These are phyloP conservation scores for Rhizophora mangle DNA, from an alignment of 345 rosid genomes.

Conservation along the genomic window DNA sequence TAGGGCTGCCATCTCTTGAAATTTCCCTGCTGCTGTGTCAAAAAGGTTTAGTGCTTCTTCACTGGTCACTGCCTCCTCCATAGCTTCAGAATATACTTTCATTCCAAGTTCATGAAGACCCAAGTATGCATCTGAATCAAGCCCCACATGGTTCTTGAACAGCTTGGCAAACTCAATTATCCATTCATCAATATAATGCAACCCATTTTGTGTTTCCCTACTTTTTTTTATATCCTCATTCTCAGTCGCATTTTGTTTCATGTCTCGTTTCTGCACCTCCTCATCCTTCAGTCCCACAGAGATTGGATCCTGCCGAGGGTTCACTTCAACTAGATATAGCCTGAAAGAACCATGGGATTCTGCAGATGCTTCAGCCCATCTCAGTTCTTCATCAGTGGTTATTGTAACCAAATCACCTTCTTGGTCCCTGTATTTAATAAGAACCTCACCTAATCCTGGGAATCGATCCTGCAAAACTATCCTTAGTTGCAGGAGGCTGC, in stretches of 20 bases:
- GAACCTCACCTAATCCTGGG: constrained; percentile 61
- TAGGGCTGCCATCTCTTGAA: constrained; percentile 82
- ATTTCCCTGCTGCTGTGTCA: constrained; percentile 65
- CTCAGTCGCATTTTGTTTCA: constrained; percentile 12
- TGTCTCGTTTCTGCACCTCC: constrained; percentile 16
- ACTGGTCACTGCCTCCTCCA: constrained; percentile 87
- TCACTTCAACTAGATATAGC: constrained; percentile 62
- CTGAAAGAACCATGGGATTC: constrained; percentile 49
- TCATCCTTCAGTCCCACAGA: constrained; percentile 38
- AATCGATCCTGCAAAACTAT: constrained; percentile 68
- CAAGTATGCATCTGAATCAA: constrained; percentile 63
- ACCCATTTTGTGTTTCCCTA: constrained; percentile 30
- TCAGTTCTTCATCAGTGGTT: constrained; percentile 76
- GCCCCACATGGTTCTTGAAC: constrained; percentile 68
- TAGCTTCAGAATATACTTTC: constrained; percentile 80
- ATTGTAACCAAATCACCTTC: constrained; percentile 93
- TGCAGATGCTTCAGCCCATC: constrained; percentile 61
- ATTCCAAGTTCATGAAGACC: constrained; percentile 79
- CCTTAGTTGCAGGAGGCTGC: constrained; percentile 66
- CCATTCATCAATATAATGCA: constrained; percentile 69
- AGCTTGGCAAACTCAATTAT: constrained; percentile 71
- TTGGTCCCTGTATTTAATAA: constrained; percentile 73
- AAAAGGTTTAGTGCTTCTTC: constrained; percentile 79
- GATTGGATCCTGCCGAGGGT: constrained; percentile 55
- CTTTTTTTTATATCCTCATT: constrained; percentile 35